phyloP scores from a whole-genome alignment of 176 grass and related monocot genomes.

The Musa schizocarpa region DNA sequence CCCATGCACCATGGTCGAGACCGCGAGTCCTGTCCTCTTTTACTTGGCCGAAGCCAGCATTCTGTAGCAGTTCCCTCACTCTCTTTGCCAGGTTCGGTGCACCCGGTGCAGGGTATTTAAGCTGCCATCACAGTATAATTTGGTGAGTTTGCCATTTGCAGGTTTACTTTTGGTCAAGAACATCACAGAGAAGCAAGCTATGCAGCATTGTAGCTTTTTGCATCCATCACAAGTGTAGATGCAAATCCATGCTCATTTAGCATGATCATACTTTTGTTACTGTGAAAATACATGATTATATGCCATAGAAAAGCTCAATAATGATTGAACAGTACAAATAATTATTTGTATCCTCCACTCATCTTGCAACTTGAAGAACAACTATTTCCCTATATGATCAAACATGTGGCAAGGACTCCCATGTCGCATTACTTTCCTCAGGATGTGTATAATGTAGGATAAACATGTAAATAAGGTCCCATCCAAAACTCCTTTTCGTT shows the following conservation, averaged over 20 bases:
- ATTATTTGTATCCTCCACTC: no score
- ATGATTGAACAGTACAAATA: no score
- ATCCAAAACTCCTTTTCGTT: no score
- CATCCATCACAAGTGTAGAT: background rate
- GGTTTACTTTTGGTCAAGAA: no score
- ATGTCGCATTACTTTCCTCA: no score
- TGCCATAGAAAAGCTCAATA: background rate
- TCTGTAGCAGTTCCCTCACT: constrained; percentile 53
- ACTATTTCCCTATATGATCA: no score
- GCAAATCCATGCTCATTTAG: no score
- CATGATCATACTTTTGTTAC: background rate
- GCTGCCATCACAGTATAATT: constrained; percentile 21
- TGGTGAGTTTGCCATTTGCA: background rate
- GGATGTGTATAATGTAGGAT: no score
- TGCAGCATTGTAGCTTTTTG: background rate
- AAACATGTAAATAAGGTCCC: no score
- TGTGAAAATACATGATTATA: background rate
- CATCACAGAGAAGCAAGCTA: no score
- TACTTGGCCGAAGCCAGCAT: constrained; percentile 48
- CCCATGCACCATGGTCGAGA: constrained; percentile 85
- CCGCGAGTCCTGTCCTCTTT: constrained; percentile 43
- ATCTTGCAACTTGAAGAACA: no score
- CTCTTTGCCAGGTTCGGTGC: constrained; percentile 52
- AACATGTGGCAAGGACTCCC: no score
- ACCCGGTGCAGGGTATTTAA: constrained; percentile 68